phyloP scores from a whole-genome alignment of 1,284 basidiomycete species.

The Chondrostereum purpureum region DNA sequence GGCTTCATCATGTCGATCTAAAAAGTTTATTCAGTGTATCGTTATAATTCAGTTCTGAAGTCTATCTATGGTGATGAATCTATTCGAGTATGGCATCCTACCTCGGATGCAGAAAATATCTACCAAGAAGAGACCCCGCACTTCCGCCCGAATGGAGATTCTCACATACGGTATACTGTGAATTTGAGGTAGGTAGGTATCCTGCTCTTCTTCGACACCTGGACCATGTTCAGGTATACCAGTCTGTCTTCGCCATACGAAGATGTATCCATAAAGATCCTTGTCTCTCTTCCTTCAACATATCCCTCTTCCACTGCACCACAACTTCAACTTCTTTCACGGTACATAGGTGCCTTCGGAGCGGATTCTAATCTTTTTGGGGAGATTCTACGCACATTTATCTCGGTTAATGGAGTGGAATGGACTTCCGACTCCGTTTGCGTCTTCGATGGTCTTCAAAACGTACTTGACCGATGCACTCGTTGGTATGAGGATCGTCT shows the following conservation, averaged over 20 bases:
- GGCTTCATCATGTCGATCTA: slow-evolving; percentile 1
- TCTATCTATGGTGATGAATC: slow-evolving; percentile 78
- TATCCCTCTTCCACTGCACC: slow-evolving; percentile 73
- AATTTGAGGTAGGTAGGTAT: slow-evolving; percentile 26
- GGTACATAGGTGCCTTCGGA: slow-evolving; percentile 77
- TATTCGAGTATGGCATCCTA: slow-evolving; percentile 47
- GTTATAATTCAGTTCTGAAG: slow-evolving; percentile 60
- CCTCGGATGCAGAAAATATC: slow-evolving; percentile 18
- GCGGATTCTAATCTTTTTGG: slow-evolving; percentile 72
- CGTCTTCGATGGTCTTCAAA: slow-evolving; percentile 85
- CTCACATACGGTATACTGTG: slow-evolving; percentile 6
- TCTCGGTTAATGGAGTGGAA: slow-evolving; percentile 68
- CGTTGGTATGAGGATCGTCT: slow-evolving; percentile 69
- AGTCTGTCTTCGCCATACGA: slow-evolving; percentile 54
- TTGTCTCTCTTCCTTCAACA: slow-evolving; percentile 67
- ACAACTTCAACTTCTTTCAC: slow-evolving; percentile 79
- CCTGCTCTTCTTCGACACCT: slow-evolving; percentile 6
- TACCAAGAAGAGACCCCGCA: no score
- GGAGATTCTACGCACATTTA: slow-evolving; percentile 74
- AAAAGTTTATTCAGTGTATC: not conserved
- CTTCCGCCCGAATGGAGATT: not conserved
- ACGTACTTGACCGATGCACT: slow-evolving; percentile 60
- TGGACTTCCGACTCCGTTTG: slow-evolving; percentile 72
- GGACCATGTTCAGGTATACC: slow-evolving; percentile 20
- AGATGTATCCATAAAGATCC: slow-evolving; percentile 51